phyloP scores from a whole-genome alignment of 129 eudicot species.

The Kitagawia praeruptora region DNA sequence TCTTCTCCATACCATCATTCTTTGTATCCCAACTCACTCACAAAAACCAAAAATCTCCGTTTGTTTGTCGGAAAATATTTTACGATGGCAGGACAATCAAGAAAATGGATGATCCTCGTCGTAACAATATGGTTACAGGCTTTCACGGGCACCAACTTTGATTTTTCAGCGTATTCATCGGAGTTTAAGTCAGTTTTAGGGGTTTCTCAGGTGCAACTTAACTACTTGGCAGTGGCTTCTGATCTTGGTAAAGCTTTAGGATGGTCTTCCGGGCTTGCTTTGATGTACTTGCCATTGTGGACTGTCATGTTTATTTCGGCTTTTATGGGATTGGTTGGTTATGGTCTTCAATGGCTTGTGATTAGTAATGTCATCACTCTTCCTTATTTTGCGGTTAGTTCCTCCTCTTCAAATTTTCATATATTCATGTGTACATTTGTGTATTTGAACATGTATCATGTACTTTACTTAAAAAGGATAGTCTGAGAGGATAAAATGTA shows the following conservation, averaged over 20 bases:
- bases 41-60: not conserved
- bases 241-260: constrained; percentile 82
- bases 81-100: constrained; percentile 56
- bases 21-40: not conserved
- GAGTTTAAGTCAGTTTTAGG: constrained; percentile 59
- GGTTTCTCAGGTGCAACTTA: constrained; percentile 61
- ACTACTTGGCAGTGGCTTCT: constrained; percentile 76
- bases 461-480: too few relatives aligned
- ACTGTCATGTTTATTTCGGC: constrained; percentile 67
- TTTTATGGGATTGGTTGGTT: constrained; percentile 66
- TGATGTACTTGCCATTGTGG: constrained; percentile 61
- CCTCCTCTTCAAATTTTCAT: not conserved
- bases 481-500: too few relatives aligned
- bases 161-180: constrained; percentile 84
- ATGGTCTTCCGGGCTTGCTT: constrained; percentile 83
- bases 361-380: constrained; percentile 31
- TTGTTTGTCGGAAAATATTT: not conserved
- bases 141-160: constrained; percentile 84
- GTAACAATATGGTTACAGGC: constrained; percentile 85
- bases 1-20: not conserved
- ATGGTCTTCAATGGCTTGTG: constrained; percentile 79
- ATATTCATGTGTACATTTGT: not conserved
- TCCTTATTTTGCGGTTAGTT: constrained; percentile 70
- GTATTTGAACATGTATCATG: too few relatives aligned
- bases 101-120: constrained; percentile 80